Percentiles rank a stretch among this genome's conserved stretches.
phyloP scores from a whole-genome alignment of 768 basidiomycete genomes.

The Mycena rebaudengoi region DNA sequence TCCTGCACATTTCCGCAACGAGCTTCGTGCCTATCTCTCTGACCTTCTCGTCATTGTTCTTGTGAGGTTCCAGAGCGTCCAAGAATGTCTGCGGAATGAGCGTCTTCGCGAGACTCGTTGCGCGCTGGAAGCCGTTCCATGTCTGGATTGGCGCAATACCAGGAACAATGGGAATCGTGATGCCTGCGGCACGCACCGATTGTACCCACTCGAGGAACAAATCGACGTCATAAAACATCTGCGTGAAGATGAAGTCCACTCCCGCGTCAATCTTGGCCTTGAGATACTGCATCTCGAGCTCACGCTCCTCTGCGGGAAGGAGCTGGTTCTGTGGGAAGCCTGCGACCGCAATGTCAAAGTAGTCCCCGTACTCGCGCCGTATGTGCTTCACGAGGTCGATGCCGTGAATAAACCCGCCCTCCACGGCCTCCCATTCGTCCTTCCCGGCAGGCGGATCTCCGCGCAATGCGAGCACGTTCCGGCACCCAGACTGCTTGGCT shows the following conservation, averaged over 20 bases:
- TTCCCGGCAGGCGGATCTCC: constrained; percentile 92
- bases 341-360: constrained; percentile 94
- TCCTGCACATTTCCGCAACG: constrained; percentile 93
- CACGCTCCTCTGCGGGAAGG: constrained; percentile 77
- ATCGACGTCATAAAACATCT: constrained; percentile 97
- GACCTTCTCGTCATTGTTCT: constrained; percentile 94
- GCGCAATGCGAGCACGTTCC: constrained; percentile 92
- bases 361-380: constrained; percentile 81
- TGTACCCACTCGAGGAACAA: constrained; percentile 94
- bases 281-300: constrained; percentile 82
- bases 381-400: constrained; percentile 94
- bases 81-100: constrained; percentile 78
- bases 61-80: constrained; percentile 84
- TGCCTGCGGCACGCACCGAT: constrained; percentile 82
- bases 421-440: constrained; percentile 91
- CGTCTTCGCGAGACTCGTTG: constrained; percentile 81
- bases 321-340: constrained; percentile 89
- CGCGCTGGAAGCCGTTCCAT: constrained; percentile 92
- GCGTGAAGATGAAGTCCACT: constrained; percentile 94
- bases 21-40: constrained; percentile 92
- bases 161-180: constrained; percentile 89
- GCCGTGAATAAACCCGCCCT: constrained; percentile 90
- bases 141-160: constrained; percentile 97
- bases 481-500: constrained; percentile 88
- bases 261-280: constrained; percentile 94